Percentiles rank a stretch among this genome's conserved stretches.
Conservation (phyloP, 805 yeast genomes). For the Brettanomyces nanus region DNA sequence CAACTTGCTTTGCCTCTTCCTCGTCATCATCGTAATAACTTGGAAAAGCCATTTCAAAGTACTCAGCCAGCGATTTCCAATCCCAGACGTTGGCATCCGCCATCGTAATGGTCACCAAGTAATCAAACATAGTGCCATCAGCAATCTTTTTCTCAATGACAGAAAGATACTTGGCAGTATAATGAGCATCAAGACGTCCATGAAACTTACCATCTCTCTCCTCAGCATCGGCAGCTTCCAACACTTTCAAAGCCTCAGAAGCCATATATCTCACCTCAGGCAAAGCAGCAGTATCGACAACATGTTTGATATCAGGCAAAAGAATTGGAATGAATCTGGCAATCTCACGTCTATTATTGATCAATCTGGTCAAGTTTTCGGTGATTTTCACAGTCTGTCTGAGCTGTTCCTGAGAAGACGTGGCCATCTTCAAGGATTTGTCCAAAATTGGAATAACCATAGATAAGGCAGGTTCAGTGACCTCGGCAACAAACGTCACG, state of each 20-base stretch:
- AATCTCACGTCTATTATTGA: slow-evolving; percentile 87
- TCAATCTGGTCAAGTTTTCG: slow-evolving; percentile 91
- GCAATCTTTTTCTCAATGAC: slow-evolving; percentile 21
- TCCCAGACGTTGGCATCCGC: slow-evolving; percentile 67
- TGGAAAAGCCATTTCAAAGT: slow-evolving; percentile 34
- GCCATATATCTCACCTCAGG: slow-evolving; percentile 97
- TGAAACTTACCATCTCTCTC: slow-evolving; percentile 65
- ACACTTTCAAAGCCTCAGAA: slow-evolving; percentile 71
- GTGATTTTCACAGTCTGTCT: slow-evolving; percentile 95
- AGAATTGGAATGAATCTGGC: slow-evolving; percentile 79
- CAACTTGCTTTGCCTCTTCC: slow-evolving; percentile 28
- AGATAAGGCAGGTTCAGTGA: slow-evolving; percentile 90
- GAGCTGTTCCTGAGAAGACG: slow-evolving; percentile 90
- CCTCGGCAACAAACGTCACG: slow-evolving; percentile 97
- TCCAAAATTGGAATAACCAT: slow-evolving; percentile 86
- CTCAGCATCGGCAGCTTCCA: slow-evolving; percentile 67
- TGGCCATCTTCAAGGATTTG: slow-evolving; percentile 78
- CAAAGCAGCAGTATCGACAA: slow-evolving; percentile 80
- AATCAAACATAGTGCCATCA: slow-evolving; percentile 35
- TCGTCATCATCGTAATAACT: slow-evolving; percentile 28
- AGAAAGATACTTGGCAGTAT: slow-evolving; percentile 39
- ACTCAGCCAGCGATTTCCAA: slow-evolving; percentile 56
- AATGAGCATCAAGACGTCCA: slow-evolving; percentile 57
- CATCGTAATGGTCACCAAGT: slow-evolving; percentile 45
- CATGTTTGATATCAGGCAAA: slow-evolving; percentile 87